phyloP scores from a whole-genome alignment of 352 stramenopile genomes.

The Globisporangium spinosum region DNA sequence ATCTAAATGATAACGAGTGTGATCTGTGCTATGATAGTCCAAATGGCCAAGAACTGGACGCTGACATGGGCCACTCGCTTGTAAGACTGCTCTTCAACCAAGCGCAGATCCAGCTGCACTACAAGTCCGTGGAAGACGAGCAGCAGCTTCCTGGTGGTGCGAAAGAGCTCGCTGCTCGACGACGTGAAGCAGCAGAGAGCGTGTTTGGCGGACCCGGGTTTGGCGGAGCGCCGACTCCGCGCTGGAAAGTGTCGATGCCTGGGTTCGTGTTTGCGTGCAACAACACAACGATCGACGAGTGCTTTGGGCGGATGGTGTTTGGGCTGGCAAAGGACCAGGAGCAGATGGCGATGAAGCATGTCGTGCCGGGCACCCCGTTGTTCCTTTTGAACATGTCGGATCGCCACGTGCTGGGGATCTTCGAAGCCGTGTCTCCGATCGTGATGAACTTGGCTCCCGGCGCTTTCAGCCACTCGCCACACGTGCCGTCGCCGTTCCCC shows the following conservation, averaged over 20 bases:
- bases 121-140: slow-evolving; percentile 84
- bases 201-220: slow-evolving; percentile 42
- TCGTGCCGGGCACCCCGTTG: slow-evolving; percentile 73
- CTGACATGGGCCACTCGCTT: slow-evolving; percentile 62
- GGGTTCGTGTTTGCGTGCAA: slow-evolving; percentile 86
- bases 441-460: slow-evolving; percentile 77
- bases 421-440: slow-evolving; percentile 73
- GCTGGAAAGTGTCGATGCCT: slow-evolving; percentile 46
- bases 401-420: slow-evolving; percentile 79
- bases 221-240: slow-evolving; percentile 21
- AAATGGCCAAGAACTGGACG: slow-evolving; percentile 66
- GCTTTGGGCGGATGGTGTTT: slow-evolving; percentile 85
- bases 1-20: slow-evolving; percentile 7
- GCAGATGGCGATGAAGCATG: slow-evolving; percentile 46
- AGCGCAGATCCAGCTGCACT: slow-evolving; percentile 76
- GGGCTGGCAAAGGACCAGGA: slow-evolving; percentile 75
- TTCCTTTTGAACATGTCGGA: slow-evolving; percentile 87
- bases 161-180: slow-evolving; percentile 64
- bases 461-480: slow-evolving; percentile 59
- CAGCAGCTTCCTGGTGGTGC: slow-evolving; percentile 62
- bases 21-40: slow-evolving; percentile 26
- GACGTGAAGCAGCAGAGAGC: slow-evolving; percentile 72
- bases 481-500: slow-evolving; percentile 59
- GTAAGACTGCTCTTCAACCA: slow-evolving; percentile 82
- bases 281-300: slow-evolving; percentile 80